A percentile compares a stretch with the other conserved stretches of the same genome.
Conservation (phyloP, 1,284 basidiomycete genomes). For the Inonotus hispidus region DNA sequence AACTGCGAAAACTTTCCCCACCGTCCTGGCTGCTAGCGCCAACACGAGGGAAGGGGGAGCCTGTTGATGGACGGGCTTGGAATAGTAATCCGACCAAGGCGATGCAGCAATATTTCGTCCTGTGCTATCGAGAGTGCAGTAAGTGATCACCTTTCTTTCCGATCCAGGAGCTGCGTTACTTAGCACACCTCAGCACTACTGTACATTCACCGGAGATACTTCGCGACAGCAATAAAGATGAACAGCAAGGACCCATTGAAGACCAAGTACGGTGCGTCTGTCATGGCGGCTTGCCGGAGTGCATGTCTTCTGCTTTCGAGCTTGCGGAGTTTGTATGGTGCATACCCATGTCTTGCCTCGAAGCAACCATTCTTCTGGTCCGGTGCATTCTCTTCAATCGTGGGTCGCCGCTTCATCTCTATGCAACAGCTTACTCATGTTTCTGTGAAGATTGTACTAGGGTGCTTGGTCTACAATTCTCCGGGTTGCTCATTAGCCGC, state of each 20-base stretch:
- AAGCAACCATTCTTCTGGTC: conserved; percentile 51
- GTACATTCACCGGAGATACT: conserved; percentile 48
- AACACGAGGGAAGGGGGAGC: conserved; percentile 26
- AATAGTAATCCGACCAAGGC: conserved; percentile 34
- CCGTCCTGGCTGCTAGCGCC: conserved; percentile 36
- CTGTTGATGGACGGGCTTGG: conserved; percentile 30
- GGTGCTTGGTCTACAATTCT: conserved; percentile 14
- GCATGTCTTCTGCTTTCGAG: conserved; percentile 38
- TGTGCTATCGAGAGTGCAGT: conserved; percentile 42
- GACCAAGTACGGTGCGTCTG: conserved; percentile 43
- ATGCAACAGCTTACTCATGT: not conserved
- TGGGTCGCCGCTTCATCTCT: conserved; percentile 24
- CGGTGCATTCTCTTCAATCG: conserved; percentile 43
- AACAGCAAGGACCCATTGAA: conserved; percentile 36
- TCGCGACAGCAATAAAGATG: conserved; percentile 41
- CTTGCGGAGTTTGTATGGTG: conserved; percentile 34
- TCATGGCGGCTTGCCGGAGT: conserved; percentile 40
- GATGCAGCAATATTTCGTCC: conserved; percentile 40
- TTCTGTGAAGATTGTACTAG: conserved; percentile 11
- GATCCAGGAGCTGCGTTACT: not conserved
- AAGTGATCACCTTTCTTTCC: conserved; percentile 6
- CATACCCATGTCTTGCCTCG: conserved; percentile 32
- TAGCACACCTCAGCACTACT: conserved; percentile 36
- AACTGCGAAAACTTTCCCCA: conserved; percentile 40
- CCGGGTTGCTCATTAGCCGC: conserved; percentile 11